Evolutionary conservation across 1,139 yeast species (phyloP).

Genomic region (Blastobotrys ciferrii): DNA sequence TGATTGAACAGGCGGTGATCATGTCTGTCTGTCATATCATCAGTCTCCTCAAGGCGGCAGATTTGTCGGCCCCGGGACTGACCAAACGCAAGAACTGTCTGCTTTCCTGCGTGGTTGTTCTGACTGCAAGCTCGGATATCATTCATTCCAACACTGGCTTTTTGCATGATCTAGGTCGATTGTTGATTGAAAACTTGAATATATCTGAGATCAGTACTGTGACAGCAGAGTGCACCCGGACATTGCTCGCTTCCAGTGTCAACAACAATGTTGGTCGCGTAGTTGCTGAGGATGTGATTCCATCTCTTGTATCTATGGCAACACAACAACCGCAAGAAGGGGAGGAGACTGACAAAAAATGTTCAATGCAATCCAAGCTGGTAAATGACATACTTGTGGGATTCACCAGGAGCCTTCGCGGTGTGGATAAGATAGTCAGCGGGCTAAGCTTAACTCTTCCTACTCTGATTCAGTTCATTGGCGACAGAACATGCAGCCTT

Average conservation of each 20-base stretch:
- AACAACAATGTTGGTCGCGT: slow-evolving; percentile 32
- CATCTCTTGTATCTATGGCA: slow-evolving; percentile 37
- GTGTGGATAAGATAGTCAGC: slow-evolving; percentile 34
- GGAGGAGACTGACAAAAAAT: slow-evolving; percentile 19
- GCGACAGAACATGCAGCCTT: slow-evolving; percentile 28
- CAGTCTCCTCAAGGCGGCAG: slow-evolving; percentile 22
- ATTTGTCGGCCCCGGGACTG: slow-evolving; percentile 41
- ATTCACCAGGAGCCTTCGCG: slow-evolving; percentile 43
- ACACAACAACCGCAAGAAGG: slow-evolving; percentile 23
- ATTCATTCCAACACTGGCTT: slow-evolving; percentile 43
- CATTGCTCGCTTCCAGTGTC: slow-evolving; percentile 48
- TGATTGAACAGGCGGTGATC: slow-evolving; percentile 39
- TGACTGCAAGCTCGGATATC: slow-evolving; percentile 51
- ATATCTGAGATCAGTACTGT: slow-evolving; percentile 43
- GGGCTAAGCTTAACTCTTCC: slow-evolving; percentile 51
- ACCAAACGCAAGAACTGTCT: slow-evolving; percentile 45
- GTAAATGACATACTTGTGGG: slow-evolving; percentile 55
- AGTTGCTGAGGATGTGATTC: slow-evolving; percentile 41
- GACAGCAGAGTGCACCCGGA: slow-evolving; percentile 57
- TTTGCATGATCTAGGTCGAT: slow-evolving; percentile 38
- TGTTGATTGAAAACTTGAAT: slow-evolving; percentile 40
- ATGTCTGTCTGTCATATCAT: slow-evolving; percentile 31
- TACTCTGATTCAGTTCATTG: slow-evolving; percentile 45
- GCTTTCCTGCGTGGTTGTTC: slow-evolving; percentile 57
- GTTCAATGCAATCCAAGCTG: slow-evolving; percentile 35